These are phyloP conservation scores for Abrus precatorius DNA, from an alignment of 306 rosid species.

Conservation along the genomic window DNA sequence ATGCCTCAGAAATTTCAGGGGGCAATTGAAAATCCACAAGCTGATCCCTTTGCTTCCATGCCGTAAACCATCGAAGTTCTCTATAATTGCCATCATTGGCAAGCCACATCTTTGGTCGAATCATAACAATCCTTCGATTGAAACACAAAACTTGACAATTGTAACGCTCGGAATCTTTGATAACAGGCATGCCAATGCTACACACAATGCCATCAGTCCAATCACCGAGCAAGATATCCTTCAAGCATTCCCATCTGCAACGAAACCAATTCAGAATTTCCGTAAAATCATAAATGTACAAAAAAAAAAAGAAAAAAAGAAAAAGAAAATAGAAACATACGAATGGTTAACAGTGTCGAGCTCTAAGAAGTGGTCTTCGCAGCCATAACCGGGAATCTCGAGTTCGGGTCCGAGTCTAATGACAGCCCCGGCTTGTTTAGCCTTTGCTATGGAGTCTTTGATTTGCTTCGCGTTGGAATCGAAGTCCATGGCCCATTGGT, in stretches of 20 bases:
- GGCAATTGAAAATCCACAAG: conserved; percentile 89
- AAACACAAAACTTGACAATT: conserved; percentile 86
- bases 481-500: conserved; percentile 99
- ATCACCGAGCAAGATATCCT: conserved; percentile 77
- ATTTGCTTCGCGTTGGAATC: conserved; percentile 75
- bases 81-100: conserved; percentile 98
- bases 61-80: conserved; percentile 97
- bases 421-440: conserved; percentile 81
- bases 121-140: conserved; percentile 83
- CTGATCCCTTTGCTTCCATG: conserved; percentile 82
- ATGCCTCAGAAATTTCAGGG: conserved; percentile 66
- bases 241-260: conserved; percentile 95
- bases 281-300: background rate
- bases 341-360: conserved; percentile 89
- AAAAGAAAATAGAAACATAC: conserved; percentile 43
- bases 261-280: conserved; percentile 11
- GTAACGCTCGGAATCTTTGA: conserved; percentile 87
- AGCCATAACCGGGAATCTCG: conserved; percentile 94
- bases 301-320: background rate
- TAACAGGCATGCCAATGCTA: conserved; percentile 95
- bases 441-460: conserved; percentile 70
- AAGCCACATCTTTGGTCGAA: conserved; percentile 93
- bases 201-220: conserved; percentile 93
- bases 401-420: conserved; percentile 96
- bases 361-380: conserved; percentile 97